Base-by-base conservation (phyloP, 192 early-diverging fungal species). In the Podila clonocystis region DNA sequence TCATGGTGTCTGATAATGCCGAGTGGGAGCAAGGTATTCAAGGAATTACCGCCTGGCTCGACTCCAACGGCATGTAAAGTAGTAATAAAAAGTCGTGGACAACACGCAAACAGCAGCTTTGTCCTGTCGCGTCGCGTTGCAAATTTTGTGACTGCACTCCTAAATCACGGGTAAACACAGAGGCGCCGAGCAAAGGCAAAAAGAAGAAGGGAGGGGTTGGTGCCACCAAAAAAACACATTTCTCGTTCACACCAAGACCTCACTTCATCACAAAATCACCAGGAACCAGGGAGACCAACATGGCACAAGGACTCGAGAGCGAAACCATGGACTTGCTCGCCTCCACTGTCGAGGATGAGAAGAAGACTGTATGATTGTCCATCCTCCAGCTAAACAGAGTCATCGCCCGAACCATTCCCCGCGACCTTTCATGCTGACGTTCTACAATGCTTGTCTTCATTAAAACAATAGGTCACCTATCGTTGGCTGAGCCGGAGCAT, bases 1-100 rank as follows among this genome's bases (percentile, higher is more conserved):
- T 80, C 62, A 80, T 80, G 76, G 70, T 72, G 34, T 63, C 76
- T 2, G 76, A 80, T 65, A 73, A 73, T 62, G 62, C 76, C 3
- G 76, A 80, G n/a, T 80, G 76, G 76, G 76, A 80, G 34, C 65
- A 80, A 31, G 76, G 76, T 9, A 80, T 80, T 22, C 61, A 80
- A 17, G 76, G 76, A 11, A 80, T 80, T 24, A 80, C 76, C 17
- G 76, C 76, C 19, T 80, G 76, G 76, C 41, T 80, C 20, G 76
- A 80, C 55, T 80, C 76, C 12, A 73, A 80, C 22, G 76, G 76
- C 52, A 80, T 80, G 76, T 80, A 73, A 62, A 49, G 8, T 15
- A 3, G 15, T 45, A 45, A 55, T 55, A 55, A 20, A 55, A 19
- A 55, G 50, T 9, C 52, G 52, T 11, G 52, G 15, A 36, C 34